Evolutionary conservation across 495 filamentous ascomycete genomes (phyloP), one percentile per base, ranked within the genome.

Genomic region (Podospora anserina): DNA sequence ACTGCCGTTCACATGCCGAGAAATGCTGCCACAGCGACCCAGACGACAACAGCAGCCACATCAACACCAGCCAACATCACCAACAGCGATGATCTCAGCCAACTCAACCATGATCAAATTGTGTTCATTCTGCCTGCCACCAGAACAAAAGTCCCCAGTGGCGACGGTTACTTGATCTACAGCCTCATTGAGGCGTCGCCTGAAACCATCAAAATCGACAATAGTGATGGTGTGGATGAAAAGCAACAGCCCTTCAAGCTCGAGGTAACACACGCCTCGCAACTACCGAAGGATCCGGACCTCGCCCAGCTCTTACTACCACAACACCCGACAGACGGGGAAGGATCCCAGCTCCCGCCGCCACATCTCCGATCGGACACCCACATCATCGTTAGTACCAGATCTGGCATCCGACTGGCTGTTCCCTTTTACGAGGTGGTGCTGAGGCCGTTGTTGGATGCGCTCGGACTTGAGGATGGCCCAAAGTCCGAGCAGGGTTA

Each of bases 311-410:
- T 49, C 39, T 49, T 49, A 49, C 39, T 49, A 16, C 39, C 13
- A 16, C 39, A 13, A 49, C 2, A 16, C 39, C 15, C 39, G 39
- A 13, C 30, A 32, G 30, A 16, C 5, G 39, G 39, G 39, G 15
- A 49, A 49, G 39, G 39, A 49, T 49, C 9, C 15, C 39, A 49
- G 15, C 39, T 49, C 39, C 39, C 82, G 1, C 58, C 67, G 6
- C 23, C 67, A 7, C 74, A 82, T 62, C 68, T 86, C n/a, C 68
- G 65, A 16, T 72, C 70, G 15, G 70, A 74, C 5, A 44, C 92
- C 0, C 85, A 92, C 69, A 77, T 96, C 58, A 73, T 97, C 34
- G 82, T 97, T 63, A 97, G 93, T 5, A 90, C 86, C 0, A 76
- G 75, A 11, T 95, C 93, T 0, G 93, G 93, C 2, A 89, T 87